Evolutionary conservation across 2,329 filamentous ascomycete species (phyloP).

Genomic region (Talaromyces amestolkiae): DNA sequence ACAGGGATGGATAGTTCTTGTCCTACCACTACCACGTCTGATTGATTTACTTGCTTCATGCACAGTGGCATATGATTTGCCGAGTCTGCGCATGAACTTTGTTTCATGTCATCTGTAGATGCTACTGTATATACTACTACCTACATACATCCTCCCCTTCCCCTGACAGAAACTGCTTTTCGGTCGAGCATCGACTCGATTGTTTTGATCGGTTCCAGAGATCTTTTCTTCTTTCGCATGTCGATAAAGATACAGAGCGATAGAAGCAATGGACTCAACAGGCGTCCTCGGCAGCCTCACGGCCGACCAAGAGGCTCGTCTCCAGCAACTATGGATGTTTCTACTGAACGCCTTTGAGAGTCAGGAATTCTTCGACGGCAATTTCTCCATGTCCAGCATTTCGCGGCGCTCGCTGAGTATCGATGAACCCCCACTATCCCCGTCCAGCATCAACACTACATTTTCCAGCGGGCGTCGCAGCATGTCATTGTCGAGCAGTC

Average conservation of each 20-base stretch:
- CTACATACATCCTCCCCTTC: background rate
- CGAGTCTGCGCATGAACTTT: conserved; percentile 9
- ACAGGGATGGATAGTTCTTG: background rate
- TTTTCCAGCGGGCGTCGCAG: conserved; percentile 10
- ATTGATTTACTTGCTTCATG: conserved; percentile 1
- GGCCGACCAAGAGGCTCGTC: conserved; percentile 76
- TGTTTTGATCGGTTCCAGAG: too few species aligned
- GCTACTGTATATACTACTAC: background rate
- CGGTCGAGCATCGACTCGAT: background rate
- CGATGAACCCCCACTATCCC: conserved; percentile 14
- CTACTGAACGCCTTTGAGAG: conserved; percentile 60
- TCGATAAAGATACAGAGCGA: background rate
- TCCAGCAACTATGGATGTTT: conserved; percentile 79
- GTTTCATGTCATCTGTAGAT: conserved; percentile 10
- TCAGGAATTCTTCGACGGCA: conserved; percentile 39
- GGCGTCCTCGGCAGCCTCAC: conserved; percentile 84
- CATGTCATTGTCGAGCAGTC: conserved; percentile 9
- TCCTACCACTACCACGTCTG: background rate
- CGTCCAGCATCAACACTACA: conserved; percentile 16
- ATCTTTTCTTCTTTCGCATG: background rate
- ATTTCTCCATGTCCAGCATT: conserved; percentile 30
- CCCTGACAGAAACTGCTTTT: background rate
- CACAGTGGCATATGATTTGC: conserved; percentile 6
- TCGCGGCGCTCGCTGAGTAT: conserved; percentile 11
- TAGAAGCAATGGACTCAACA: conserved; percentile 13